These are phyloP conservation scores for Dactylellina cionopaga DNA, from an alignment of 2,329 filamentous ascomycete genomes.

Conservation along the genomic window DNA sequence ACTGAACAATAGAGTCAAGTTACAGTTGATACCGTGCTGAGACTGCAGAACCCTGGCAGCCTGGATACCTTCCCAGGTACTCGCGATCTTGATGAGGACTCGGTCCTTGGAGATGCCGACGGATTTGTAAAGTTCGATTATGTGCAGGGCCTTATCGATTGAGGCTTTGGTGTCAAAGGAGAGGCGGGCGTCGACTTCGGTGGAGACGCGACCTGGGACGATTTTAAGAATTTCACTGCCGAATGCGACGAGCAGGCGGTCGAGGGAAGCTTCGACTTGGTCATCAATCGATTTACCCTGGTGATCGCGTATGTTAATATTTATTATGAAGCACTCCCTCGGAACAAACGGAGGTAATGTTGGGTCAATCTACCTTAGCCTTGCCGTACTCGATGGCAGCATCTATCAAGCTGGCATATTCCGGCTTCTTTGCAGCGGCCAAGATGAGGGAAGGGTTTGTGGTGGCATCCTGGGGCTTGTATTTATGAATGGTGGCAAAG, in stretches of 20 bases:
- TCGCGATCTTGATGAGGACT: slow-evolving; percentile 97
- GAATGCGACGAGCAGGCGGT: slow-evolving; percentile 96
- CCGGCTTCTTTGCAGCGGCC: slow-evolving; percentile 95
- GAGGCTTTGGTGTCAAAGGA: slow-evolving; percentile 95
- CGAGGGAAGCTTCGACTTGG: slow-evolving; percentile 88
- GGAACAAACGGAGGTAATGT: not conserved
- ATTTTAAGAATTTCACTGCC: slow-evolving; percentile 97
- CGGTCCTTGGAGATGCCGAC: slow-evolving; percentile 92
- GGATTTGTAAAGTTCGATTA: slow-evolving; percentile 98
- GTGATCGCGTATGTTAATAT: not conserved
- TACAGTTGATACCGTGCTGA: slow-evolving; percentile 96
- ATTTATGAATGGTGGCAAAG: slow-evolving; percentile 89
- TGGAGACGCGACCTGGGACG: slow-evolving; percentile 97
- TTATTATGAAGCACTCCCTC: not conserved
- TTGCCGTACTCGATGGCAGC: slow-evolving; percentile 86
- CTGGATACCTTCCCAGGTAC: slow-evolving; percentile 99
- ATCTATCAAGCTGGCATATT: slow-evolving; percentile 94
- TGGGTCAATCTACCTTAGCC: slow-evolving; percentile 65
- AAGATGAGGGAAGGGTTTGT: slow-evolving; percentile 99
- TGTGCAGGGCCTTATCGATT: slow-evolving; percentile 93
- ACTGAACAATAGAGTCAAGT: slow-evolving; percentile 99
- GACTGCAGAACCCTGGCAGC: slow-evolving; percentile 95
- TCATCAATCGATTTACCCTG: slow-evolving; percentile 73
- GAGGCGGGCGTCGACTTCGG: slow-evolving; percentile 94
- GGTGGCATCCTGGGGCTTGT: slow-evolving; percentile 99